These are phyloP conservation scores for Ascochyta pisi DNA, from an alignment of 2,329 filamentous ascomycete species.

Conservation along the genomic window DNA sequence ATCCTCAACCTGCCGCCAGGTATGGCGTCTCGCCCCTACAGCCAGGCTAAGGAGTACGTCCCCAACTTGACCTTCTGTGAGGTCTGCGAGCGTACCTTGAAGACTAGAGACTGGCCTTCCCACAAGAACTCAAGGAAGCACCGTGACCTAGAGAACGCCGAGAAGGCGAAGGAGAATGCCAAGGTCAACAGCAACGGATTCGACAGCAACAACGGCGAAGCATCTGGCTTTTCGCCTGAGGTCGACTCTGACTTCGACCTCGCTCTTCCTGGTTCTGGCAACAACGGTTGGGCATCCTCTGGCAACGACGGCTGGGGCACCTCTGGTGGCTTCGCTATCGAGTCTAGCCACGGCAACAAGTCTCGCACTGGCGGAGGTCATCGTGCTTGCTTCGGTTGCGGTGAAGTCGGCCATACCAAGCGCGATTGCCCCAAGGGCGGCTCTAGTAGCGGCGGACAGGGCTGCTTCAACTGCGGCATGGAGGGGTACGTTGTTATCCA, in stretches of 20 bases:
- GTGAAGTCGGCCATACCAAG: conserved; percentile 34
- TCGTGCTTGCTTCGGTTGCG: conserved; percentile 36
- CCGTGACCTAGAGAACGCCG: conserved; percentile 27
- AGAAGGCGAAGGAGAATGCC: conserved; percentile 30
- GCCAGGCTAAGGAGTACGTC: conserved; percentile 25
- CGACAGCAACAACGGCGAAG: conserved; percentile 15
- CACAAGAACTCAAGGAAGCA: conserved; percentile 47
- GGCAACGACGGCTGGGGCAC: neutral
- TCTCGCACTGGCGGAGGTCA: conserved; percentile 23
- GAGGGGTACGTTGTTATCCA: conserved; percentile 21
- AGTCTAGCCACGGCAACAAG: conserved; percentile 12
- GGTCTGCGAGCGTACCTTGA: conserved; percentile 40
- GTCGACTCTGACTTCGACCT: conserved; percentile 9
- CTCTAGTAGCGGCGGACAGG: conserved; percentile 22
- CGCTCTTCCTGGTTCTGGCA: conserved; percentile 52
- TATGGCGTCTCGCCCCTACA: conserved; percentile 36
- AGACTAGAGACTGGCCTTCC: conserved; percentile 38
- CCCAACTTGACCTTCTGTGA: conserved; percentile 37
- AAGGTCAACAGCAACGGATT: conserved; percentile 11
- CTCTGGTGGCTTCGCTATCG: conserved; percentile 32
- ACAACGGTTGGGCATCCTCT: conserved; percentile 30
- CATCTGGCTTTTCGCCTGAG: conserved; percentile 11
- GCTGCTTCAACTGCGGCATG: conserved; percentile 42
- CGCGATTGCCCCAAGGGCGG: conserved; percentile 32
- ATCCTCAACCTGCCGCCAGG: conserved; percentile 1